Base-by-base conservation (phyloP, 805 yeast genomes). In the Candida tibetensis region DNA sequence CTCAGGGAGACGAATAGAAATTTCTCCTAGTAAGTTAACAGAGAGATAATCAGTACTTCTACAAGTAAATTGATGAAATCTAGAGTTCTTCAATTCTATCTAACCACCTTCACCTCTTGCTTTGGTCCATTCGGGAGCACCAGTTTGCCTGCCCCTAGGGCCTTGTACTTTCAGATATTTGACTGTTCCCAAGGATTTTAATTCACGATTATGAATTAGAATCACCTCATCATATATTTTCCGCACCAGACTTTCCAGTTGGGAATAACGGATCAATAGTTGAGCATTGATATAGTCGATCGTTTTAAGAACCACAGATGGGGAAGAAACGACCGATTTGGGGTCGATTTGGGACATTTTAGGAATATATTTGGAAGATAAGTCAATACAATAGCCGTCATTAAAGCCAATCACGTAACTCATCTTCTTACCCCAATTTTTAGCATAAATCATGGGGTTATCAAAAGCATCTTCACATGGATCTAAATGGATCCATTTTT, bases 341-440 rank as follows among this genome's bases (percentile, higher is more conserved):
- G 51, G 47, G 27, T 49, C 39, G 22, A 64, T 53, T 22, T 47
- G 60, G 40, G 53, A 58, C 5, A 48, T 52, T 3, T 40, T 34
- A n/a, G 64, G 69, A 19, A 88, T 75, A 49, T 91, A 90, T 44
- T 87, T 76, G 8, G 59, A 57, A 17, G 89, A 76, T 21, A 91
- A 81, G 57, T 91, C 97, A 1, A 66, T 57, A 1, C 81, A 68
- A 25, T 88, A 88, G 28, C 69, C 68, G 9, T 69, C 69, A 32
- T 81, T 73, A 37, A 83, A 72, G 0, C 87, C 96, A 39, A 91
- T 64, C 2, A 81, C 84, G 60, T 86, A 88, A 36, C 95, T 84
- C 97, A 91, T 91, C 42, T 78, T 78, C 62, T 91, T 91, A 22
- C 91, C 95, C 97, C 98, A 90, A 30, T 95, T 95, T 28, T 74